Evolutionary conservation across 352 stramenopile species (phyloP), one percentile per base, ranked within the genome.

Genomic region (Thalassiosira hispida): DNA sequence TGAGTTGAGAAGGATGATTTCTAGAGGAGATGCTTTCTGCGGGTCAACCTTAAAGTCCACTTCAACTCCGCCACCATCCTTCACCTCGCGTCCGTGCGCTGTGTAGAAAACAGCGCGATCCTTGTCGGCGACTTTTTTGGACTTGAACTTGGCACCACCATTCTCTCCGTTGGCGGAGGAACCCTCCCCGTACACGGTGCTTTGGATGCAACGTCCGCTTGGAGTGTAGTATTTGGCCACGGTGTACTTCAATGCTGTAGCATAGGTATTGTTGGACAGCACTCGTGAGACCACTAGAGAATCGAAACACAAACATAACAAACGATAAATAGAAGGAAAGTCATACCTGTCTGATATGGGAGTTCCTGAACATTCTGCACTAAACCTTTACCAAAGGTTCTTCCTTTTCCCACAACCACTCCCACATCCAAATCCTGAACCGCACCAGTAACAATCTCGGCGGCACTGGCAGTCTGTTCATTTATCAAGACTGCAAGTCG

Each of bases 191-290:
- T 95, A 94, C 52, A 91, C 87, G 47, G 91, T 87, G 18, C 73
- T 83, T 75, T 96, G 92, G 56, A 96, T 94, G 67, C 92, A 95
- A 23, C 92, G 78, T 31, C 94, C 94, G 73, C 77, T 91, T 8
- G 94, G 94, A 5, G 94, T 97, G 81, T 96, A 96, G 69, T 97
- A 97, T 71, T 96, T 96, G 18, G 92, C 94, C 9, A 97, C 92
- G 12, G 94, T 97, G 73, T 95, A 96, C 73, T 97, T 97, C 12
- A 97, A 75, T 18, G 93, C 91, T 51, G 84, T 87, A 68, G 92
- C 79, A 81, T n/a, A 59, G 23, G 8, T 18, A 25, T 46, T 27
- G 25, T 42, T 22, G 23, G 16, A 56, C 12, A 68, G 8, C 1
- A 55, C 60, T n/a, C 33, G 40, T 55, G 14, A 68, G 59, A 49